Base-by-base conservation (phyloP, 495 filamentous ascomycete genomes). In the Clavariopsis aquatica region DNA sequence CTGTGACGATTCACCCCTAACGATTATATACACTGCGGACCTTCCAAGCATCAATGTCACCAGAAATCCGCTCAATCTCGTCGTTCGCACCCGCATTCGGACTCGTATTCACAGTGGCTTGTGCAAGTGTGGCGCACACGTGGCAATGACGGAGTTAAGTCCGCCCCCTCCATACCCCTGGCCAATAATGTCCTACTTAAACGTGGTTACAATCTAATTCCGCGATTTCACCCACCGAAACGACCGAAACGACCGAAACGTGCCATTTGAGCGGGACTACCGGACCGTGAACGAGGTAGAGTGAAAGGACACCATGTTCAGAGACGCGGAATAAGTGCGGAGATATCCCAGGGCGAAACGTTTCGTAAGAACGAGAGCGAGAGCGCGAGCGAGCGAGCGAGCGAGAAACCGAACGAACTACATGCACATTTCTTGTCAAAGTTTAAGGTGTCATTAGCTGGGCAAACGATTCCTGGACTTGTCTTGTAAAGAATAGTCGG, bases 301-400 rank as follows among this genome's bases (percentile, higher is more conserved):
- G 9, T 22, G 41, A 61, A 43, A 53, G 58, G 58, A 31, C 58
- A 61, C 58, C 58, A 61, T 61, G 58, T 49, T 27, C 58, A 45
- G n/a, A 52, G 22, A 17, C 6, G 4, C 38, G 15, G 38, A 2
- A 15, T 7, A n/a, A 2, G 38, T n/a, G n/a, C n/a, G n/a, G 6
- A 43, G n/a, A 43, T 8, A 43, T n/a, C n/a, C 9, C 12, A 43
- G 38, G n/a, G 38, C 38, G 38, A 17, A 43, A 43, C 38, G 38
- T 15, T 43, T 43, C 15, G 9, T n/a, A 2, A 43, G 15, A 43
- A 43, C 38, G 38, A 43, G 15, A 7, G 15, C 38, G 38, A 43
- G 5, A 43, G 8, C 38, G 5, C 3, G 38, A 43, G 15, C 38
- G 4, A 2, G n/a, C 38, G 3, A 43, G 13, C 9, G 38, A 34